Conservation (phyloP, 2,329 filamentous ascomycete genomes). For the Triangularia setosa region DNA sequence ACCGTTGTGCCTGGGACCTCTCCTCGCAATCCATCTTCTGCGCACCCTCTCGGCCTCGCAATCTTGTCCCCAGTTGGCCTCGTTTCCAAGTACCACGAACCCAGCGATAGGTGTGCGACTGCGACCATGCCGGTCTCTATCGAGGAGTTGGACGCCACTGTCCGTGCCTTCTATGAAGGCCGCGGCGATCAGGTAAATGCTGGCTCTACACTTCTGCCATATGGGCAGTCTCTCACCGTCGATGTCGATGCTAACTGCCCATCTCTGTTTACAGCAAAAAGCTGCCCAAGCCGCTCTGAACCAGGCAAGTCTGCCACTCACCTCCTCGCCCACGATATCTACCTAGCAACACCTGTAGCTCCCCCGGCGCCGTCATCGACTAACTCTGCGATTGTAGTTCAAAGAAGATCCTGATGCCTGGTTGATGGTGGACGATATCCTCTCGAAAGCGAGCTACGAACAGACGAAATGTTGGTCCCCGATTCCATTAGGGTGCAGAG, state of each 20-base stretch:
- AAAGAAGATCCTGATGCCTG: slow-evolving; percentile 98
- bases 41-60: not conserved
- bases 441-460: slow-evolving; percentile 86
- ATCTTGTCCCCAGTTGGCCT: slow-evolving; percentile 28
- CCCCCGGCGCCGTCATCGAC: slow-evolving; percentile 9
- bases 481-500: not conserved
- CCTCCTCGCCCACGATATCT: slow-evolving; percentile 17
- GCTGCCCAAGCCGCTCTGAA: slow-evolving; percentile 89
- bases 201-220: slow-evolving; percentile 22
- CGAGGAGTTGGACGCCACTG: slow-evolving; percentile 91
- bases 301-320: slow-evolving; percentile 61
- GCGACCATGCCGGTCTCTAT: slow-evolving; percentile 67
- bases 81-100: not conserved
- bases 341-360: not conserved
- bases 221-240: slow-evolving; percentile 7
- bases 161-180: slow-evolving; percentile 96
- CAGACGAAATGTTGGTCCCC: slow-evolving; percentile 84
- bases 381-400: slow-evolving; percentile 59
- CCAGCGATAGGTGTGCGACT: slow-evolving; percentile 14
- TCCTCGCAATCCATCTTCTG: not conserved
- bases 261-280: slow-evolving; percentile 70
- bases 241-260: slow-evolving; percentile 35
- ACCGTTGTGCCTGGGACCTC: not conserved
- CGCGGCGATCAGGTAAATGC: slow-evolving; percentile 81
- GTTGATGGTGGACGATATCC: slow-evolving; percentile 95